phyloP scores from a whole-genome alignment of 139 green algal species.

The Tetraselmis striata region DNA sequence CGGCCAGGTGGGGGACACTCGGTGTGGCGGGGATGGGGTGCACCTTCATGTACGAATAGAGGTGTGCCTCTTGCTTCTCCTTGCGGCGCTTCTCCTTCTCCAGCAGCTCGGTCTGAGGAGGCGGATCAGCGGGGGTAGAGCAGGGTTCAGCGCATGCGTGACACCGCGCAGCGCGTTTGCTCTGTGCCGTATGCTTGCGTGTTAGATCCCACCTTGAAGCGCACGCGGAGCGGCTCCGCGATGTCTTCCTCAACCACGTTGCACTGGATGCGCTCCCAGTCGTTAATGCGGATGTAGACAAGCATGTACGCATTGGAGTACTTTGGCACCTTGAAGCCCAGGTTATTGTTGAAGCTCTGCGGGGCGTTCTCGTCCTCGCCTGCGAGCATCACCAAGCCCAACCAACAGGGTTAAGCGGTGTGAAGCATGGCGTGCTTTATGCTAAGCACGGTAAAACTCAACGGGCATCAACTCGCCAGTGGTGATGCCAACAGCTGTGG shows the following conservation, averaged over 20 bases:
- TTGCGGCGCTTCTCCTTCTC: conserved; percentile 55
- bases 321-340: conserved; percentile 44
- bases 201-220: conserved; percentile 46
- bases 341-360: conserved; percentile 34
- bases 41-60: conserved; percentile 78
- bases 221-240: conserved; percentile 58
- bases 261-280: conserved; percentile 84
- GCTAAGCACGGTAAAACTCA: no score
- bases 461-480: no score
- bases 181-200: no score
- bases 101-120: conserved; percentile 58
- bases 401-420: no score
- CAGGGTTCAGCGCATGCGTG: no score
- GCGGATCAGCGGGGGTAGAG: no score
- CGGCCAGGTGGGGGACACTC: no score
- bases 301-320: conserved; percentile 98
- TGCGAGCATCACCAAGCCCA: no score
- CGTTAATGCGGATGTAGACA: conserved; percentile 84
- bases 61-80: conserved; percentile 85
- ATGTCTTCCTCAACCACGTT: conserved; percentile 72
- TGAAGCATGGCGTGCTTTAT: no score
- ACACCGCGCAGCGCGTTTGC: no score
- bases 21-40: no score
- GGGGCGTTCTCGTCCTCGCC: conserved; percentile 16
- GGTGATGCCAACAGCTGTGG: no score